These are phyloP conservation scores for Antitrichia curtipendula DNA, from an alignment of 225 moss, liverwort and hornwort genomes.

Conservation along the genomic window DNA sequence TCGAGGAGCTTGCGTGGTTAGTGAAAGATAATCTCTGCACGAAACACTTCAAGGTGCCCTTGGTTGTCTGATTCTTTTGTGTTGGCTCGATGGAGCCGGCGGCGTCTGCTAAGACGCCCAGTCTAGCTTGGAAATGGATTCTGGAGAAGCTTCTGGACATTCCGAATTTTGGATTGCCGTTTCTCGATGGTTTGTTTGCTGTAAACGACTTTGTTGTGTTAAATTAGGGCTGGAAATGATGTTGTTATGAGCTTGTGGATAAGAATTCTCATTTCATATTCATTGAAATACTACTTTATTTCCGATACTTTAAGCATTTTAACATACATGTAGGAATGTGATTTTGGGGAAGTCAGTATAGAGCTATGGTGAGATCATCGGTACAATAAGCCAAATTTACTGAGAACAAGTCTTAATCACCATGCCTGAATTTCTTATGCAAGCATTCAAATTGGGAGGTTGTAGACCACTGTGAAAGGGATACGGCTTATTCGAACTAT, in stretches of 20 bases:
- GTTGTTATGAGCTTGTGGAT: not conserved
- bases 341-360: not conserved
- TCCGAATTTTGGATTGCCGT: conserved; percentile 13
- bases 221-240: not conserved
- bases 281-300: not conserved
- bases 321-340: not conserved
- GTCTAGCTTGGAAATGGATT: conserved; percentile 66
- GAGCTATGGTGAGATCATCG: not conserved
- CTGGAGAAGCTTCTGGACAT: conserved; percentile 46
- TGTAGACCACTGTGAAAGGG: not conserved
- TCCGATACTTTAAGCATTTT: not conserved
- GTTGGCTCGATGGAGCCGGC: not conserved
- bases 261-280: not conserved
- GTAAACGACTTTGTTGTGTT: not conserved
- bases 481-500: not conserved
- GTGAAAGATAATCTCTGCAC: no score
- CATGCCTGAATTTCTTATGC: not conserved
- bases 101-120: not conserved
- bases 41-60: not conserved
- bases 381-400: no score
- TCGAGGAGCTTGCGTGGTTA: not conserved
- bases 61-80: not conserved
- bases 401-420: not conserved
- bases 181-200: conserved; percentile 21
- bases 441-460: not conserved